Evolutionary conservation across 345 rosid species (phyloP).

Genomic region (Melaleuca quinquenervia): DNA sequence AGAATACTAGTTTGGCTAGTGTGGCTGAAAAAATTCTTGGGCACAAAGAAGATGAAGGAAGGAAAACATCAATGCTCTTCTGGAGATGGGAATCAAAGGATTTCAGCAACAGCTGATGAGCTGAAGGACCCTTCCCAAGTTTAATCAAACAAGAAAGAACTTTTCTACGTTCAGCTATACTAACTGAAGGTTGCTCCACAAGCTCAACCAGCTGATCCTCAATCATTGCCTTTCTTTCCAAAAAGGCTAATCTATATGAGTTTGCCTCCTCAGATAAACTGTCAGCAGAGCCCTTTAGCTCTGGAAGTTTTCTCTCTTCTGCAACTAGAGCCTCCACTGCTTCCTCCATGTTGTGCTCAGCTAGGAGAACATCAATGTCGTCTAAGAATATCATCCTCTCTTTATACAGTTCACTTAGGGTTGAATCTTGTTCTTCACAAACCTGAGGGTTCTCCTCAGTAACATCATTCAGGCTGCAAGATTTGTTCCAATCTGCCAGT

Average conservation of each 20-base stretch:
- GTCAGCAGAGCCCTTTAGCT: constrained; percentile 49
- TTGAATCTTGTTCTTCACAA: constrained; percentile 16
- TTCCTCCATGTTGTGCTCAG: constrained; percentile 77
- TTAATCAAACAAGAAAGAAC: constrained; percentile 52
- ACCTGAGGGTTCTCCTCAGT: constrained; percentile 16
- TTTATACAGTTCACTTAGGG: constrained; percentile 19
- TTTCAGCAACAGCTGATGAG: constrained; percentile 68
- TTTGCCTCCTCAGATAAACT: constrained; percentile 28
- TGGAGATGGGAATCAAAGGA: constrained; percentile 41
- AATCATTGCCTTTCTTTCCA: constrained; percentile 52
- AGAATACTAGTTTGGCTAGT: constrained; percentile 67
- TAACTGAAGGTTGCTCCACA: constrained; percentile 49
- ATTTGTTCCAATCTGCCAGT: constrained; percentile 62
- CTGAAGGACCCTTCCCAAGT: constrained; percentile 81
- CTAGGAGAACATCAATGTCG: constrained; percentile 68
- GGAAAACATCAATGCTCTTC: constrained; percentile 47
- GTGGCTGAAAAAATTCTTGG: constrained; percentile 74
- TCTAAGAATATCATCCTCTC: constrained; percentile 36
- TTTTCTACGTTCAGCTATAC: constrained; percentile 40
- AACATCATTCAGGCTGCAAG: constrained; percentile 19
- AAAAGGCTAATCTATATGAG: constrained; percentile 42
- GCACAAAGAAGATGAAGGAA: constrained; percentile 67
- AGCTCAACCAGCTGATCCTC: constrained; percentile 68
- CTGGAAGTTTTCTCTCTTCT: constrained; percentile 54
- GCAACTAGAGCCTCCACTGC: constrained; percentile 57